A percentile compares a stretch with the other conserved stretches of the same genome.
phyloP scores from a whole-genome alignment of 495 filamentous ascomycete species.

The Margaritispora aquatica region DNA sequence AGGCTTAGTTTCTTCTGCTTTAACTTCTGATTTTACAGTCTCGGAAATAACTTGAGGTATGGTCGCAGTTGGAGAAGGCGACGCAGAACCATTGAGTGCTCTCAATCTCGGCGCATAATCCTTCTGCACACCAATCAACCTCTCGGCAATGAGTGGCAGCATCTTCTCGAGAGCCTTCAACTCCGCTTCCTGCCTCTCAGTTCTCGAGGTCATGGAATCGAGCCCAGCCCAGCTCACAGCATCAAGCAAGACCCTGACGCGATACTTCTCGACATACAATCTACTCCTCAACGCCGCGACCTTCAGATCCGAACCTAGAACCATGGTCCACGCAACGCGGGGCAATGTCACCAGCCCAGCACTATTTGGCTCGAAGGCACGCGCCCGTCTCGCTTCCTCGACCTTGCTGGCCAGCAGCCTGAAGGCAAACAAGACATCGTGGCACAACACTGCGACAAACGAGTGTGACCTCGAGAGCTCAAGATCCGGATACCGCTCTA shows the following conservation, averaged over 20 bases:
- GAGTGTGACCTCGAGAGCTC: neutral
- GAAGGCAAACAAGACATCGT: constrained; percentile 7
- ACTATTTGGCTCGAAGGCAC: constrained; percentile 13
- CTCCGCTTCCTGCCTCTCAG: neutral
- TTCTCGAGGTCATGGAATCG: neutral
- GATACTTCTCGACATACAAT: constrained; percentile 15
- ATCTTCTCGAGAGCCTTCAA: neutral
- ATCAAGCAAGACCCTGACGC: constrained; percentile 14
- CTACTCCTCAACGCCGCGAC: constrained; percentile 5
- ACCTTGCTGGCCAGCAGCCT: neutral
- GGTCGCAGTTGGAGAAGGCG: neutral
- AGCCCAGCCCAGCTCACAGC: constrained; percentile 9
- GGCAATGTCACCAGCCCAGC: constrained; percentile 9
- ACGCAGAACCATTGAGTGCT: neutral
- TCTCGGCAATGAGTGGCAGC: constrained; percentile 15
- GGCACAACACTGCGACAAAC: constrained; percentile 8
- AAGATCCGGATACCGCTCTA: constrained; percentile 1
- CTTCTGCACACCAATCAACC: constrained; percentile 8
- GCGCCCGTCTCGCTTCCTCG: neutral
- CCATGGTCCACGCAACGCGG: constrained; percentile 2
- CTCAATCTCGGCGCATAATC: constrained; percentile 11
- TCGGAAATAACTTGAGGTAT: neutral
- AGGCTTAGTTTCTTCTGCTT: neutral
- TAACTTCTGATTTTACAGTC: neutral
- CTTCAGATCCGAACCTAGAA: neutral